Base-by-base conservation (phyloP, 2,329 filamentous ascomycete genomes). In the Zalaria sp. region DNA sequence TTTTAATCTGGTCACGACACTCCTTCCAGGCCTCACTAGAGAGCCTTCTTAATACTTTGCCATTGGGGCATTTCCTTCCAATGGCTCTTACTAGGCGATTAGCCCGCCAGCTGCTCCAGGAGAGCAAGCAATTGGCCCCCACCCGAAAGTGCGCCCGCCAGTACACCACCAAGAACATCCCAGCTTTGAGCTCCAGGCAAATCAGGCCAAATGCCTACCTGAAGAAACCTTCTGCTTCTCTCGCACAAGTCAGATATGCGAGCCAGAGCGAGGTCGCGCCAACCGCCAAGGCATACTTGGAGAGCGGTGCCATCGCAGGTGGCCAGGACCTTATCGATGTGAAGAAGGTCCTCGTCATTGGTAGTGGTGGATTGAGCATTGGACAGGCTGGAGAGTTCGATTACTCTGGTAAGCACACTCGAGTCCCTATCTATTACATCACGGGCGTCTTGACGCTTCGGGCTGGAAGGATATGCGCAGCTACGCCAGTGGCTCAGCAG, bases 311-410 rank as follows among this genome's bases (percentile, higher is more conserved):
- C 46, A 80, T 95, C 59, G 83, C 87, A 62, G 80, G 74, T 45
- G 73, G 81, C 44, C 74, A 75, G 55, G 73, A 89, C 55, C 68
- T 83, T 42, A 81, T 95, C 39, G 77, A 94, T 60, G 87, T 96
- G 50, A 93, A 93, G 71, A 96, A 96, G 70, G 89, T 96, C 40
- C 71, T 96, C 47, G 88, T 96, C 53, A 94, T 96, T 69, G 89
- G 89, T 45, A 88, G 81, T 67, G 89, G 89, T 68, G 89, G 89
- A 64, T 74, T 96, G 53, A 86, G 85, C 61, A 96, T 96, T 75
- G 89, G 89, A 49, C 89, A 96, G 67, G 89, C 89, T 50, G 89
- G 89, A 68, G 89, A 96, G 69, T 96, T 96, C 57, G 89, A 96
- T 67, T 96, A 96, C 66, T 96, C 91, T 63, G 89, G 87, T 93